Evolutionary conservation across 495 filamentous ascomycete species (phyloP), one percentile per base, ranked within the genome.

Genomic region (Aspergillus avenaceus): DNA sequence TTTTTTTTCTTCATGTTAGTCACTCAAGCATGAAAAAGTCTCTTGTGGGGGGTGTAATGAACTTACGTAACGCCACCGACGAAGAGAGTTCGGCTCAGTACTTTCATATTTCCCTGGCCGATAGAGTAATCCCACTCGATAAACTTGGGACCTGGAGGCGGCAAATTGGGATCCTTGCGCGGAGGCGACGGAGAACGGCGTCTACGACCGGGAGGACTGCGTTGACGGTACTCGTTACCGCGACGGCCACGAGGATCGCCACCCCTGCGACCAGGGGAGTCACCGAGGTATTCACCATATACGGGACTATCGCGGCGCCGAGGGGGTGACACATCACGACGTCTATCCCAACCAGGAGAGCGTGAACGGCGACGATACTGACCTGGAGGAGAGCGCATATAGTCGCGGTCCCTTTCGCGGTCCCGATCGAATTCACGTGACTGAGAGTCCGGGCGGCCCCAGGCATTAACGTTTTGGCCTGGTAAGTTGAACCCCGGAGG

Each of bases 41-140:
- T 14, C n/a, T 5, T 7, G 3, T 21, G 4, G 5, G 11, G 34
- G 14, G 2, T n/a, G n/a, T 4, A 28, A 11, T 31, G 43, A 57
- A 82, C 85, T 83, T 79, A 89, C 83, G 87, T 92, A 56, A 96
- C 93, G 66, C 95, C 93, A 45, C 93, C 93, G 42, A 98, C 90
- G 62, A 98, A 98, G 2, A 98, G 79, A 19, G 93, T 98, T 47
- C 93, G 82, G 64, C 95, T 97, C 36, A 96, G 75, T 0, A 98
- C 93, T 75, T 92, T 95, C 67, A 98, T 96, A 56, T 78, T 80
- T 43, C 84, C 83, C 55, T 76, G 76, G 6, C 84, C 83, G 50
- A 98, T 74, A 2, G 70, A 79, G 36, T 79, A 74, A 64, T 97
- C 93, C 70, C 84, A 86, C 37, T 91, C 84, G 46, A 96, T 74